phyloP scores from a whole-genome alignment of 805 yeast species.

The Zygosaccharomyces kombuchaensis region DNA sequence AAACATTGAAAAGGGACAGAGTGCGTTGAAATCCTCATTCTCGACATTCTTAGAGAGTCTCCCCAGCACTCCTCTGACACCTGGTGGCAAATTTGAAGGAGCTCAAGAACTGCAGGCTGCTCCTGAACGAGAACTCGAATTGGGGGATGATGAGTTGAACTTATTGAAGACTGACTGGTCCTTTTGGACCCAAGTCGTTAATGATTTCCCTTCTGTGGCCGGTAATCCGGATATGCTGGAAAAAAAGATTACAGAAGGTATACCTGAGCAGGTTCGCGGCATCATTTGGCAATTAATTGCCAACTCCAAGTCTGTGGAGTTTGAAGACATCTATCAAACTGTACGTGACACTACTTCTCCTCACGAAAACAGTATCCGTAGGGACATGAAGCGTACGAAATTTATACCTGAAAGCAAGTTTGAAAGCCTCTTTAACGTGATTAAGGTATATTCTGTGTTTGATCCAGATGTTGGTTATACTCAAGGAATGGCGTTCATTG shows the following conservation, averaged over 20 bases:
- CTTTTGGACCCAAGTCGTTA: conserved; percentile 80
- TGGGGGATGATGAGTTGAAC: conserved; percentile 39
- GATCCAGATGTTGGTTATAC: conserved; percentile 96
- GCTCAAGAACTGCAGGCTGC: conserved; percentile 10
- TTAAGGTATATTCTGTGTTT: conserved; percentile 77
- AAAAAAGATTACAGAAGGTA: conserved; percentile 63
- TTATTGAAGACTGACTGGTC: conserved; percentile 63
- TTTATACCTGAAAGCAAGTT: conserved; percentile 62
- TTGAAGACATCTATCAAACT: conserved; percentile 32
- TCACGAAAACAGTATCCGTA: conserved; percentile 69
- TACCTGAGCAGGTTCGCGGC: conserved; percentile 82
- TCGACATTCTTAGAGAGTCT: conserved; percentile 17
- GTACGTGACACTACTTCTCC: conserved; percentile 52
- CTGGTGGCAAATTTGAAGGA: conserved; percentile 15
- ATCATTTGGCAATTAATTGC: conserved; percentile 90
- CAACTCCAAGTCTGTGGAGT: conserved; percentile 61
- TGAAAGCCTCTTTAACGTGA: conserved; percentile 64
- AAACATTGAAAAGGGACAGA: conserved; percentile 46
- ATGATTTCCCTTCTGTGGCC: conserved; percentile 68
- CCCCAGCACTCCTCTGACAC: conserved; percentile 13
- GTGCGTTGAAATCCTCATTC: conserved; percentile 37
- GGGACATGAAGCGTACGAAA: conserved; percentile 83
- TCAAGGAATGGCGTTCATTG: conserved; percentile 95
- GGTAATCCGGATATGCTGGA: conserved; percentile 55
- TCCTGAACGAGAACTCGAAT: conserved; percentile 27